Base-by-base conservation (phyloP, 1,139 yeast species). In the Hanseniaspora gamundiae region DNA sequence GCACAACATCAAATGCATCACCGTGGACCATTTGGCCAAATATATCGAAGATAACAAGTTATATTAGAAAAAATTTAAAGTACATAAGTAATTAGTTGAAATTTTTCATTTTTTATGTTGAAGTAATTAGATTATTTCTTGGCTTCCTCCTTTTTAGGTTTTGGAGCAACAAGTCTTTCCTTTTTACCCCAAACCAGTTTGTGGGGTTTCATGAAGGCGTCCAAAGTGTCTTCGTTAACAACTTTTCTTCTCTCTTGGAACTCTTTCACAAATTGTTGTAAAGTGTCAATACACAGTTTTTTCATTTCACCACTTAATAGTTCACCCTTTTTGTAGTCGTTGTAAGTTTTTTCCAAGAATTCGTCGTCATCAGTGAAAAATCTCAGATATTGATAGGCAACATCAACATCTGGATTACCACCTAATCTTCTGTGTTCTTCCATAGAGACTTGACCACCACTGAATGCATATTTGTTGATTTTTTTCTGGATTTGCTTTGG, bases 381-480 rank as follows among this genome's bases (percentile, higher is more conserved):
- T 10, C 88, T 76, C 55, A 93, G 68, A 64, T 93, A 93, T 67
- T 88, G 97, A 68, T 69, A 93, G 2, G 98, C 86, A 45, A 93
- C 96, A 64, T 93, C 99, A 33, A 88, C 81, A 52, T 91, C 97
- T 41, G 95, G 94, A 61, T 91, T 73, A 56, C 98, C 99, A 44
- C 99, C 99, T 44, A 69, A 67, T 59, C 71, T 69, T 62, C 94
- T 78, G 65, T 93, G 99, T 56, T 86, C 94, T 63, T 91, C 98
- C 43, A 83, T 68, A 5, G 94, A 74, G 42, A 77, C 82, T 61
- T 78, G 76, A 50, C 99, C 99, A 51, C 99, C 99, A 42, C 95
- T 82, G 64, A 93, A 93, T 7, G 97, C 98, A 60, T 86, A 83
- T 64, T 88, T 91, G 70, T 93, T 93, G 62, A 93, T 83, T 67